phyloP scores from a whole-genome alignment of 805 yeast genomes.

The Pichia membranifaciens region DNA sequence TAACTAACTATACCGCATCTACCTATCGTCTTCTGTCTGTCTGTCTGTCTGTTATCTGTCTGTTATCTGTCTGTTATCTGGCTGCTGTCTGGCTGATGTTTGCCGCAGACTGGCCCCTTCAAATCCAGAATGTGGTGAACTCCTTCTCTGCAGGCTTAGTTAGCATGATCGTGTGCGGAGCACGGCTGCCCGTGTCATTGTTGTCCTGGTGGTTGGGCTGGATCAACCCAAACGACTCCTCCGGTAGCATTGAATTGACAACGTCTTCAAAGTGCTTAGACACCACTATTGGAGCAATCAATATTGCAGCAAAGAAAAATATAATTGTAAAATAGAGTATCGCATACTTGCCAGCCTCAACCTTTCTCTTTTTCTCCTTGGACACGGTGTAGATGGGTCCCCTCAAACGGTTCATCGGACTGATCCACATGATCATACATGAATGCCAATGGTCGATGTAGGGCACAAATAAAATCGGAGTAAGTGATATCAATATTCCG shows the following conservation, averaged over 20 bases:
- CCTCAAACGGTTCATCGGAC: conserved; percentile 33
- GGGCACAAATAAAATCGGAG: conserved; percentile 40
- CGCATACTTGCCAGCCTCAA: conserved; percentile 40
- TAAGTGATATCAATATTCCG: conserved; percentile 33
- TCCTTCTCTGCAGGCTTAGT: conserved; percentile 22
- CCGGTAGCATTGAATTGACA: conserved; percentile 16
- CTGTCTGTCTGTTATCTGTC: too few species aligned
- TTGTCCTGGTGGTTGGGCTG: conserved; percentile 59
- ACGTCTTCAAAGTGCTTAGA: conserved; percentile 13
- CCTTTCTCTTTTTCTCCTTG: conserved; percentile 35
- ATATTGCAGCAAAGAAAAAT: conserved; percentile 33
- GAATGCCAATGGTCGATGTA: conserved; percentile 45
- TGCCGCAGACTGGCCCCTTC: too few species aligned
- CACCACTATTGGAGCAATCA: conserved; percentile 45
- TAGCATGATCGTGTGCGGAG: conserved; percentile 41
- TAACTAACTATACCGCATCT: too few species aligned
- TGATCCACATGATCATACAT: conserved; percentile 45
- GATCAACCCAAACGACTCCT: conserved; percentile 33
- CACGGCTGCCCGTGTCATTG: conserved; percentile 59
- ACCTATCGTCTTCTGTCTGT: too few species aligned
- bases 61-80: too few species aligned
- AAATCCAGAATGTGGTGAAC: conserved; percentile 25
- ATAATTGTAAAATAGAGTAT: conserved; percentile 40
- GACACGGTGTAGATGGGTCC: conserved; percentile 37
- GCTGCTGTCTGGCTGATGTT: too few species aligned